phyloP scores from a whole-genome alignment of 225 moss, liverwort and hornwort species.

The Ulota crispa region DNA sequence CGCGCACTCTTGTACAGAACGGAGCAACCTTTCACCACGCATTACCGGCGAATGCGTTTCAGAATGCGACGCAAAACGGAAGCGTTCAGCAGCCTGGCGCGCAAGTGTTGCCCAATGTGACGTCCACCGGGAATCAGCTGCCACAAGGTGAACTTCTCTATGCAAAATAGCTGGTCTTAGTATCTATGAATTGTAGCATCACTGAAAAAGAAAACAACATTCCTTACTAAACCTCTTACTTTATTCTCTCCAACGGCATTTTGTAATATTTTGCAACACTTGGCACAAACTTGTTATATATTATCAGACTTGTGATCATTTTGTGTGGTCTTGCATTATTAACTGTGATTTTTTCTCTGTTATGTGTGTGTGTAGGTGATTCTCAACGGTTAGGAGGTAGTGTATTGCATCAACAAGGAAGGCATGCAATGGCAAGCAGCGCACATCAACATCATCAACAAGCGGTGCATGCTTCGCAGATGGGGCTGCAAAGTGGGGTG shows the following conservation, averaged over 20 bases:
- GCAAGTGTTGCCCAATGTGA: constrained; percentile 22
- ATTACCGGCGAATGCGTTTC: constrained; percentile 17
- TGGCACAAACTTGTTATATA: background rate
- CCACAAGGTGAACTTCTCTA: constrained; percentile 26
- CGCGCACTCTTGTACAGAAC: constrained; percentile 32
- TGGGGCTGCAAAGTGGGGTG: constrained; percentile 31
- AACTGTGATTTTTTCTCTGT: background rate
- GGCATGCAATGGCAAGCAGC: constrained; percentile 39
- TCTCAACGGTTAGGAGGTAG: constrained; percentile 24
- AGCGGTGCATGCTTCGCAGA: constrained; percentile 33
- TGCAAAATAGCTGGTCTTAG: background rate
- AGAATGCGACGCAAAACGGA: constrained; percentile 39
- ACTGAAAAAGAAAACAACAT: background rate
- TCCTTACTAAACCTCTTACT: background rate
- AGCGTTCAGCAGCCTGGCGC: constrained; percentile 35
- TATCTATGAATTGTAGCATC: background rate
- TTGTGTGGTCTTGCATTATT: background rate
- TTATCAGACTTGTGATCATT: background rate
- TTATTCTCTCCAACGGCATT: background rate
- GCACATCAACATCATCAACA: constrained; percentile 36
- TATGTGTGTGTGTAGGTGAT: constrained; percentile 25
- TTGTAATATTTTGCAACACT: background rate
- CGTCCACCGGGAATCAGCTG: constrained; percentile 31
- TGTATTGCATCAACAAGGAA: constrained; percentile 33
- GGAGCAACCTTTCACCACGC: constrained; percentile 31